Evolutionary conservation across 73 alveolate genomes (phyloP), one percentile per base, ranked within the genome.

Genomic region (Durusdinium trenchii): DNA sequence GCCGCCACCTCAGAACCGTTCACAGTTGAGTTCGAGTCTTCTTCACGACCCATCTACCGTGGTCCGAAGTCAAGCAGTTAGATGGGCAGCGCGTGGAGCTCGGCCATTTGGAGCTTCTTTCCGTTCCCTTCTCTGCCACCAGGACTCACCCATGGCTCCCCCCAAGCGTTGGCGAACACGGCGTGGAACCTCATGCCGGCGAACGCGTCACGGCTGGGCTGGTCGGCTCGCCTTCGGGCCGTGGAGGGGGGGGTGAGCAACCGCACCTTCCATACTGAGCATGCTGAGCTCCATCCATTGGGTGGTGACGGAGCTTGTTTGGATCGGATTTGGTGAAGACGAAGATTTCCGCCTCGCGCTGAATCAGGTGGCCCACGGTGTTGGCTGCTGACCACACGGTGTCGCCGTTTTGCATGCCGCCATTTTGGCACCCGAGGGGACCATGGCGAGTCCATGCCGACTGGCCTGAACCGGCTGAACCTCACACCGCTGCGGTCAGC

Each of bases 401-500:
- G n/a, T n/a, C n/a, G n/a, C n/a, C n/a, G n/a, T n/a, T n/a, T n/a
- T n/a, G n/a, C n/a, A n/a, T n/a, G n/a, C n/a, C n/a, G n/a, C n/a
- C n/a, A n/a, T n/a, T n/a, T n/a, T n/a, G n/a, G n/a, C n/a, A n/a
- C n/a, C n/a, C n/a, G n/a, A n/a, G n/a, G n/a, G n/a, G n/a, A n/a
- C n/a, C n/a, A n/a, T n/a, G n/a, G n/a, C n/a, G n/a, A n/a, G n/a
- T n/a, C n/a, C n/a, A n/a, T n/a, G n/a, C n/a, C n/a, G n/a, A n/a
- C n/a, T n/a, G n/a, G n/a, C n/a, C n/a, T n/a, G n/a, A n/a, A n/a
- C n/a, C n/a, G 90, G 12, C 6, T 32, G 48, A 2, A 67, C 67
- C 32, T 79, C 69, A 46, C 7, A 20, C 32, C 90, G 12, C 32
- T 79, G 46, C 90, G 90, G 0, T 62, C 90, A 79, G 90, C 90